Percentiles rank a stretch among this genome's conserved stretches.
Conservation (phyloP, 2,329 filamentous ascomycete species). For the Pleomassaria siparia region DNA sequence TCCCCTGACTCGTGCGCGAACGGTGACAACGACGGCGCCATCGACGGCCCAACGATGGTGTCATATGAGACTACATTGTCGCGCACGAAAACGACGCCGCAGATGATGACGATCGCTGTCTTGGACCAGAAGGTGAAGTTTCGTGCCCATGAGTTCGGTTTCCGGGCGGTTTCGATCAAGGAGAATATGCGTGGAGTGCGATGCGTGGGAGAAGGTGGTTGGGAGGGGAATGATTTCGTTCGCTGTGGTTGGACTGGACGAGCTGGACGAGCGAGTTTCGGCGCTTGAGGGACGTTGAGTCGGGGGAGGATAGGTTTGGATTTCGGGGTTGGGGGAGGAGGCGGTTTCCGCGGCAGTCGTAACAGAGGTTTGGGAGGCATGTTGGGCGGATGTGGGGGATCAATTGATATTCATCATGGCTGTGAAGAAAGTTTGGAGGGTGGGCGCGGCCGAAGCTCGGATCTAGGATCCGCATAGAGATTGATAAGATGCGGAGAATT, state of each 20-base stretch:
- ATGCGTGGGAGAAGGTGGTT: constrained; percentile 5
- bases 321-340: constrained; percentile 4
- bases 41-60: constrained; percentile 45
- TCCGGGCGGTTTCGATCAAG: background rate
- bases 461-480: constrained; percentile 11
- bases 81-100: constrained; percentile 36
- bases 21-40: constrained; percentile 51
- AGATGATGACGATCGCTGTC: constrained; percentile 15
- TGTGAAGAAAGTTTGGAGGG: background rate
- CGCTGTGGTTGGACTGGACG: constrained; percentile 12
- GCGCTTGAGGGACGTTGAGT: constrained; percentile 4
- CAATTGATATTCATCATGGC: background rate
- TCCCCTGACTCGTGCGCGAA: constrained; percentile 42
- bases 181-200: background rate
- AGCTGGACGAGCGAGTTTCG: constrained; percentile 5
- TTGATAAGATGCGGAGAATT: constrained; percentile 18
- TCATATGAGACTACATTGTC: constrained; percentile 44
- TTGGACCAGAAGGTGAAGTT: constrained; percentile 14
- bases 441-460: constrained; percentile 1
- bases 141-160: background rate
- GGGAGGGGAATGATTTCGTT: no score
- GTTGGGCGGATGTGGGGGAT: constrained; percentile 15
- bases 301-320: constrained; percentile 1
- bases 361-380: constrained; percentile 32
- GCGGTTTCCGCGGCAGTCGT: constrained; percentile 11